Evolutionary conservation across 2,329 filamentous ascomycete genomes (phyloP), one percentile per base, ranked within the genome.

Genomic region (Colletotrichum navitas): DNA sequence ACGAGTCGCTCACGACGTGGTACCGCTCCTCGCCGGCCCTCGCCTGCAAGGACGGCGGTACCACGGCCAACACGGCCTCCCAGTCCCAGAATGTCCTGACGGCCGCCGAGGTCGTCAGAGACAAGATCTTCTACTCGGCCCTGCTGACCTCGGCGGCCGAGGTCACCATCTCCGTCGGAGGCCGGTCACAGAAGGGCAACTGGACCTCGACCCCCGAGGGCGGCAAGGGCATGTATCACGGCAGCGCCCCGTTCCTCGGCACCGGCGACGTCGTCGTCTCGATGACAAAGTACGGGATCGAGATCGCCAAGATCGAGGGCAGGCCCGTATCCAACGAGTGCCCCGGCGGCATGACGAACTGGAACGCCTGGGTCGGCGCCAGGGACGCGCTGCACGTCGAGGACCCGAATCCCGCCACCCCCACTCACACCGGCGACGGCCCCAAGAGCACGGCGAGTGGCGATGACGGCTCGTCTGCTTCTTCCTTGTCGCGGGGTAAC

Each of bases 251-350:
- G 1, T 76, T 77, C 43, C 65, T 75, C 6, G 76, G 74, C 41
- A 74, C 72, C 8, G 72, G 79, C 60, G 79, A 80, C 63, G 79
- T 77, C 51, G 78, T 80, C 1, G 80, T 82, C 21, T 74, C 83
- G 10, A 76, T 85, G 36, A 76, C 75, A 24, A 75, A 43, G 66
- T 69, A 71, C 49, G 66, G 66, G 3, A 55, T 51, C 21, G 70
- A 70, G 41, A 70, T 72, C 7, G 70, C 66, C 24, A 61, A n/a
- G 55, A 72, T 72, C 29, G 55, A 73, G 7, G 72, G 69, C n/a
- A 62, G 43, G 45, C 32, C 56, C 41, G 70, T 74, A 32, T 8
- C 63, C 5, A 34, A 61, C 3, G 62, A 64, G 21, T 74, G 72
- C 52, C 56, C 43, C 18, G 58, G 56, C 26, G 66, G 55, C 29